Evolutionary conservation across 352 stramenopile species (phyloP), one percentile per base, ranked within the genome.

Genomic region (Globisporangium lucens): DNA sequence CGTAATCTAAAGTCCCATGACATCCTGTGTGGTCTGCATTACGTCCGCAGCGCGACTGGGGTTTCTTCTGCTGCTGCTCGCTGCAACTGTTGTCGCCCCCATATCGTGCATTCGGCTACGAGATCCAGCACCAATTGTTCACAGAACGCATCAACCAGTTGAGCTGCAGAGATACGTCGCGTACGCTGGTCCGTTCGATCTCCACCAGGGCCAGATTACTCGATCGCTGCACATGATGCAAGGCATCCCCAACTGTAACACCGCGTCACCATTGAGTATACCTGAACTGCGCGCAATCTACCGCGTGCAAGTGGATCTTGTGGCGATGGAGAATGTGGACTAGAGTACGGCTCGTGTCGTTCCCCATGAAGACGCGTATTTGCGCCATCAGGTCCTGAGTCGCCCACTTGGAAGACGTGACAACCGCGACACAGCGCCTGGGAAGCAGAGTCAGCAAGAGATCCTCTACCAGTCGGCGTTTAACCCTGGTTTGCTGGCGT

Each of bases 101-200:
- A 33, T 10, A 10, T 47, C 20, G 3, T 30, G 55, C 55, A 61
- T 61, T 29, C 55, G 55, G 12, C 20, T 61, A 9, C 55, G 55
- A 35, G 38, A 61, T 20, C 22, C 30, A 12, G 38, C 35, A 7
- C 30, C 30, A 29, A 30, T 30, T 5, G 55, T n/a, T 8, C 20
- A 35, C 10, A 4, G 38, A 29, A 7, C 30, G 4, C 55, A 47
- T 9, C 55, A 4, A 29, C 30, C 20, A 6, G 17, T 7, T 27
- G 20, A 43, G 33, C 55, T 47, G 30, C 55, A 47, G 12, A 36
- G 30, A 61, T 86, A 96, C 20, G 1, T 56, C 17, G 15, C 24
- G 33, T 43, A 56, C 22, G 55, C 63, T 24, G 52, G 52, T 24
- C 56, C 38, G 15, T 56, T 68, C 22, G 61, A 53, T 29, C 61